phyloP scores from a whole-genome alignment of 2,329 filamentous ascomycete species.

The Trichoderma cornu-damae region DNA sequence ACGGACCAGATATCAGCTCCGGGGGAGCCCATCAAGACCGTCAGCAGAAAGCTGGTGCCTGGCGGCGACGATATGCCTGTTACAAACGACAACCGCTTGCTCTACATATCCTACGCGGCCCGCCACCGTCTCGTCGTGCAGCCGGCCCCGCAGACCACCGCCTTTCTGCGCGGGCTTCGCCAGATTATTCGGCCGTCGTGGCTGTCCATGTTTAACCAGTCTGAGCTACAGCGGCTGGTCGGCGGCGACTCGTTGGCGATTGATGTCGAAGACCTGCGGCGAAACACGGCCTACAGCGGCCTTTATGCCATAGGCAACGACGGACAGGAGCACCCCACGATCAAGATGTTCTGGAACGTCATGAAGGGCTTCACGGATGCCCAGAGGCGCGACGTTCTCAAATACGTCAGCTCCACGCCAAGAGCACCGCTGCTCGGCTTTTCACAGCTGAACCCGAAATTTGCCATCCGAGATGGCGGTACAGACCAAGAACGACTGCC shows the following conservation, averaged over 20 bases:
- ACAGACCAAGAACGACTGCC: slow-evolving; percentile 65
- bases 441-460: slow-evolving; percentile 73
- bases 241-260: slow-evolving; percentile 83
- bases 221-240: slow-evolving; percentile 87
- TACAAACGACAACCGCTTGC: slow-evolving; percentile 83
- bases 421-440: slow-evolving; percentile 87
- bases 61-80: slow-evolving; percentile 72
- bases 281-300: slow-evolving; percentile 81
- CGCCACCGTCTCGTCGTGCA: slow-evolving; percentile 81
- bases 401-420: slow-evolving; percentile 93
- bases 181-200: slow-evolving; percentile 86
- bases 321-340: slow-evolving; percentile 74
- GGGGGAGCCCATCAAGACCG: slow-evolving; percentile 49
- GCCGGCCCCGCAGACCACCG: slow-evolving; percentile 72
- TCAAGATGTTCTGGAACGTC: slow-evolving; percentile 87
- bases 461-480: slow-evolving; percentile 78
- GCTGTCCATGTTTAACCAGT: slow-evolving; percentile 98
- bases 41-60: slow-evolving; percentile 70
- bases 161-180: slow-evolving; percentile 80
- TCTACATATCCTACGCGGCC: slow-evolving; percentile 92
- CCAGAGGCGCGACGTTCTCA: slow-evolving; percentile 79
- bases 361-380: slow-evolving; percentile 69
- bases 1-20: slow-evolving; percentile 58
- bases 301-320: slow-evolving; percentile 89
- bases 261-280: slow-evolving; percentile 77